A percentile compares a stretch with the other conserved stretches of the same genome.
Conservation (phyloP, 1,284 basidiomycete genomes). For the Leucoagaricus sp. region DNA sequence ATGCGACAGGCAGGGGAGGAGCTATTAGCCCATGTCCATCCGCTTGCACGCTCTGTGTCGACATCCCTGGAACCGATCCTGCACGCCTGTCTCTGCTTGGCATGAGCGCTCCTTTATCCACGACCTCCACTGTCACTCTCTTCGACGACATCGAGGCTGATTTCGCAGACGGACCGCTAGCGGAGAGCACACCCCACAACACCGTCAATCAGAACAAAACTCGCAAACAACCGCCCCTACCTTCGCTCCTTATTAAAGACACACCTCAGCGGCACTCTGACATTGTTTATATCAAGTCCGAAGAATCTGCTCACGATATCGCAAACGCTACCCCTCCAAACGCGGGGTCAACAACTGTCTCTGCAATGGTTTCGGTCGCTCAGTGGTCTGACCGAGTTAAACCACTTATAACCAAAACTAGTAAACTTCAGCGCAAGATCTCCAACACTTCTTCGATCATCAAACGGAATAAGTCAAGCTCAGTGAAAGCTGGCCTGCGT, state of each 20-base stretch:
- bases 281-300: conserved; percentile 64
- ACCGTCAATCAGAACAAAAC: conserved; percentile 38
- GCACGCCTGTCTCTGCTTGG: conserved; percentile 54
- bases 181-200: conserved; percentile 65
- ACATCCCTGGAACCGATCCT: conserved; percentile 50
- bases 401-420: conserved; percentile 52
- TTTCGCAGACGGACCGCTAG: conserved; percentile 46
- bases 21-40: conserved; percentile 43
- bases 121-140: conserved; percentile 58
- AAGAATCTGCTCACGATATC: conserved; percentile 38
- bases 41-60: conserved; percentile 45
- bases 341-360: conserved; percentile 27
- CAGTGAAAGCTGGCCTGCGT: conserved; percentile 50
- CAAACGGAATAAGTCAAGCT: conserved; percentile 26
- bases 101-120: conserved; percentile 44
- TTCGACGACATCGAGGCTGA: conserved; percentile 57
- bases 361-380: conserved; percentile 38
- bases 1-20: conserved; percentile 22
- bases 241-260: conserved; percentile 30
- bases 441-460: conserved; percentile 27
- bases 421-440: conserved; percentile 44
- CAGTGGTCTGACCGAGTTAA: conserved; percentile 53
- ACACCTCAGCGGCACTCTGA: conserved; percentile 46
- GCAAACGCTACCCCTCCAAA: conserved; percentile 30
- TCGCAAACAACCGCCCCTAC: conserved; percentile 35